A percentile compares a stretch with the other conserved stretches of the same genome.
Conservation (phyloP, 768 basidiomycete species). For the Mycena pura region DNA sequence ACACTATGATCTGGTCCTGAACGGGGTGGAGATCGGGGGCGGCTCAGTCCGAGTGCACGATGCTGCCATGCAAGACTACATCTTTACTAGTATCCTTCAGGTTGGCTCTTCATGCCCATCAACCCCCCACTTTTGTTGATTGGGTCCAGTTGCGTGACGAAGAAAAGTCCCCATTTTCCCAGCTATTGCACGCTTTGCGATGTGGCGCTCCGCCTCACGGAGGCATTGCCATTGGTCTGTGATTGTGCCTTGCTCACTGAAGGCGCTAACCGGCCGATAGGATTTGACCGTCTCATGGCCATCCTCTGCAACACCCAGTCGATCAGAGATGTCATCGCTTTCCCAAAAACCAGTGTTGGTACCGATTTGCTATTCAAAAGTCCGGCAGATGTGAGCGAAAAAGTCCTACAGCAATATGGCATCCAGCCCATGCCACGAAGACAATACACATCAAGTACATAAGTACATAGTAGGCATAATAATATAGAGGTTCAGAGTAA, state of each 20-base stretch:
- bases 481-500: constrained; percentile 12
- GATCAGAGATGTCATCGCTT: constrained; percentile 95
- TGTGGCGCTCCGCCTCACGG: constrained; percentile 97
- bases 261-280: constrained; percentile 45
- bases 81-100: constrained; percentile 79
- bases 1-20: constrained; percentile 94
- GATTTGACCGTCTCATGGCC: constrained; percentile 92
- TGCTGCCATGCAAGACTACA: constrained; percentile 82
- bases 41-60: constrained; percentile 95
- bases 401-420: constrained; percentile 69
- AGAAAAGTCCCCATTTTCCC: constrained; percentile 80
- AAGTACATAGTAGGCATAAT: constrained; percentile 19
- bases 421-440: constrained; percentile 46
- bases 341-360: constrained; percentile 89
- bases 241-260: constrained; percentile 18
- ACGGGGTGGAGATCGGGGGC: constrained; percentile 93
- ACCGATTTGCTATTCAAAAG: constrained; percentile 90
- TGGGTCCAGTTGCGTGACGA: constrained; percentile 65
- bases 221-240: constrained; percentile 85
- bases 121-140: constrained; percentile 19
- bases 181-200: constrained; percentile 84
- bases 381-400: constrained; percentile 65
- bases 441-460: constrained; percentile 29
- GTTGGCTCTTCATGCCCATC: constrained; percentile 46
- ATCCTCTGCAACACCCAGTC: constrained; percentile 87